Conservation (phyloP, 139 green algal genomes). For the Chlamydomonas schloesseri region DNA sequence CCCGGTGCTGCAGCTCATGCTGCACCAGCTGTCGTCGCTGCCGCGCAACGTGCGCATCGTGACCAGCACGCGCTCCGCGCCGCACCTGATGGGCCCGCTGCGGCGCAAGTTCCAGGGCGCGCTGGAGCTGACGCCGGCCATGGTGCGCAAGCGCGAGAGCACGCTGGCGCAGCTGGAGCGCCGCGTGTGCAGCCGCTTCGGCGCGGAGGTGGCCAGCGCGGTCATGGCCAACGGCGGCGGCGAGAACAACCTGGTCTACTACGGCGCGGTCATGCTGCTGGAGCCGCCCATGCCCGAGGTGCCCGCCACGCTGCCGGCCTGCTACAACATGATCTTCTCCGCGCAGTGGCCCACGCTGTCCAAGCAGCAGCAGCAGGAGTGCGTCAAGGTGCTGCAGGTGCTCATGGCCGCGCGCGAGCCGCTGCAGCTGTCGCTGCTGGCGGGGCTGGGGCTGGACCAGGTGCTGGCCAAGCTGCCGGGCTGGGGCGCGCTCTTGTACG, state of each 20-base stretch:
- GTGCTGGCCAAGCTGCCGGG: slow-evolving; percentile 30
- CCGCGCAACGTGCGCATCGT: slow-evolving; percentile 38
- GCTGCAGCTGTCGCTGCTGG: slow-evolving; percentile 39
- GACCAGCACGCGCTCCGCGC: slow-evolving; percentile 32
- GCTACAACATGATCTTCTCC: slow-evolving; percentile 13
- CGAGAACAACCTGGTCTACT: slow-evolving; percentile 40
- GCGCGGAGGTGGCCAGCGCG: not conserved
- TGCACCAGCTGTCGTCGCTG: slow-evolving; percentile 41
- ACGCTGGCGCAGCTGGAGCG: slow-evolving; percentile 23
- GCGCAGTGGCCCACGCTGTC: slow-evolving; percentile 8
- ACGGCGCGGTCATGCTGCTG: slow-evolving; percentile 36
- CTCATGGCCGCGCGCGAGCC: slow-evolving; percentile 41
- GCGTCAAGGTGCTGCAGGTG: slow-evolving; percentile 34
- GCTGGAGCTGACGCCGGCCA: slow-evolving; percentile 36
- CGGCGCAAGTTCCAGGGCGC: slow-evolving; percentile 42
- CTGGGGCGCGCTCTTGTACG: slow-evolving; percentile 37
- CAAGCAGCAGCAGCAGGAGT: not conserved
- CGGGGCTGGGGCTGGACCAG: slow-evolving; percentile 31
- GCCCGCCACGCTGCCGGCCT: not conserved
- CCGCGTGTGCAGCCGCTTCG: slow-evolving; percentile 11
- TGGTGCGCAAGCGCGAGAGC: slow-evolving; percentile 22
- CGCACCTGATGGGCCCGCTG: slow-evolving; percentile 36
- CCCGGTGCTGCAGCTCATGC: slow-evolving; percentile 38
- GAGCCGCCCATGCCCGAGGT: slow-evolving; percentile 11
- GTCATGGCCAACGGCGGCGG: not conserved